These are phyloP conservation scores for Samsoniella hepiali DNA, from an alignment of 2,329 filamentous ascomycete genomes.

Conservation along the genomic window DNA sequence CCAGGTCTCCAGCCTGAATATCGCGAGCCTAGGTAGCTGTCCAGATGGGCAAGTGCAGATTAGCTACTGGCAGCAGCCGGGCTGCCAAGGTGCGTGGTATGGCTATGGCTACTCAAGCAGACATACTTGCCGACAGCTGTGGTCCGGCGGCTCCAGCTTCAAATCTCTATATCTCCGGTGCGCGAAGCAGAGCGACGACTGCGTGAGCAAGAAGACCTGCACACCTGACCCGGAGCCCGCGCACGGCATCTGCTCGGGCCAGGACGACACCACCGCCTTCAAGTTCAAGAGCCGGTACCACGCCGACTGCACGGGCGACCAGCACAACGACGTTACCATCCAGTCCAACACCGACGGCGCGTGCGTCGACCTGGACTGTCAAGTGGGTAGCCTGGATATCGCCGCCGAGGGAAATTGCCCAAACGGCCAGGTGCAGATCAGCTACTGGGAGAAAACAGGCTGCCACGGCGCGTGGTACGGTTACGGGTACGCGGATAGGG, in stretches of 20 bases:
- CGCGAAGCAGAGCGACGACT: background rate
- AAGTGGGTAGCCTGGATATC: slow-evolving; percentile 11
- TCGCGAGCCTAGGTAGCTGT: background rate
- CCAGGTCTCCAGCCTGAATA: background rate
- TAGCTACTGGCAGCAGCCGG: background rate
- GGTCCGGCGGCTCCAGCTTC: background rate
- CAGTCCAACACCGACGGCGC: background rate
- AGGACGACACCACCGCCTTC: background rate
- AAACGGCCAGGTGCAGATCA: slow-evolving; percentile 1
- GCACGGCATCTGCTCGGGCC: slow-evolving; percentile 1
- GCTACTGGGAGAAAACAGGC: too few relatives aligned
- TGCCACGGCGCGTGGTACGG: too few relatives aligned
- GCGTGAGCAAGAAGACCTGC: slow-evolving; percentile 5
- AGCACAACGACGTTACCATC: slow-evolving; percentile 11
- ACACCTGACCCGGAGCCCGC: background rate
- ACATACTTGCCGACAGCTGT: slow-evolving; percentile 1
- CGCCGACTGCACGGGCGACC: slow-evolving; percentile 13
- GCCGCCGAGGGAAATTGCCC: background rate
- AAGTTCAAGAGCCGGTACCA: slow-evolving; percentile 13
- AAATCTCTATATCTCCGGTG: background rate
- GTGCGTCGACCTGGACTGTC: slow-evolving; percentile 19
- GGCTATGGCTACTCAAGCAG: slow-evolving; percentile 8
- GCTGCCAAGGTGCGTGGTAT: slow-evolving; percentile 1
- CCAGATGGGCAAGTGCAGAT: background rate
- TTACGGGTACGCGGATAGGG: too few relatives aligned